These are phyloP conservation scores for Microsporum audouinii DNA, from an alignment of 2,329 filamentous ascomycete genomes.

Conservation along the genomic window DNA sequence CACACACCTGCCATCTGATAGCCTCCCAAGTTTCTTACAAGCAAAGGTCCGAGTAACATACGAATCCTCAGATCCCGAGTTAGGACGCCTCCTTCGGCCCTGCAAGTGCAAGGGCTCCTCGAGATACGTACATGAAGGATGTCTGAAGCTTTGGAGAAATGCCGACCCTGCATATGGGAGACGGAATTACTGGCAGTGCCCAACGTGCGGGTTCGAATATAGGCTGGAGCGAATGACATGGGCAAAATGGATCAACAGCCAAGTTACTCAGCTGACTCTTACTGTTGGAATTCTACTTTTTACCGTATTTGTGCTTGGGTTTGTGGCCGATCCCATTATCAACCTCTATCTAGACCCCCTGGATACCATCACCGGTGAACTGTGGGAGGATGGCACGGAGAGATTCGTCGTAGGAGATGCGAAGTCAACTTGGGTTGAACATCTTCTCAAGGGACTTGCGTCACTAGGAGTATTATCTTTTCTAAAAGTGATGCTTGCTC, in stretches of 20 bases:
- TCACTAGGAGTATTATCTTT: slow-evolving; percentile 79
- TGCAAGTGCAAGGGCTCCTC: slow-evolving; percentile 90
- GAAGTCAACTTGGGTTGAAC: slow-evolving; percentile 58
- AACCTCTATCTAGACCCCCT: slow-evolving; percentile 74
- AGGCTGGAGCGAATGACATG: slow-evolving; percentile 64
- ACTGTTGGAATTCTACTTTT: slow-evolving; percentile 61
- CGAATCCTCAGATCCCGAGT: slow-evolving; percentile 58
- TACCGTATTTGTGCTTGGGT: slow-evolving; percentile 72
- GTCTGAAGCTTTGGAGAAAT: slow-evolving; percentile 70
- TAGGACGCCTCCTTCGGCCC: slow-evolving; percentile 71
- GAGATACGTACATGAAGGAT: slow-evolving; percentile 88
- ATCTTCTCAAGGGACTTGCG: slow-evolving; percentile 83
- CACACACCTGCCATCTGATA: slow-evolving; percentile 44
- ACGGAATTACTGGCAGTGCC: slow-evolving; percentile 75
- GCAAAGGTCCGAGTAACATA: slow-evolving; percentile 52
- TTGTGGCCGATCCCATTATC: slow-evolving; percentile 84
- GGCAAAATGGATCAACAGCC: slow-evolving; percentile 58
- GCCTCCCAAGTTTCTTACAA: slow-evolving; percentile 46
- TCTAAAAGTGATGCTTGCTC: slow-evolving; percentile 62
- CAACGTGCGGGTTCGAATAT: slow-evolving; percentile 78
- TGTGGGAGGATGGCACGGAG: slow-evolving; percentile 30
- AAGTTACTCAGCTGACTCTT: slow-evolving; percentile 54
- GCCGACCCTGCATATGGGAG: slow-evolving; percentile 52
- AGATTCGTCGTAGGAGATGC: slow-evolving; percentile 36
- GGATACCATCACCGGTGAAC: slow-evolving; percentile 42